A percentile compares a stretch with the other conserved stretches of the same genome.
These are phyloP conservation scores for Nemania sp. DNA, from an alignment of 2,329 filamentous ascomycete genomes.

Conservation along the genomic window DNA sequence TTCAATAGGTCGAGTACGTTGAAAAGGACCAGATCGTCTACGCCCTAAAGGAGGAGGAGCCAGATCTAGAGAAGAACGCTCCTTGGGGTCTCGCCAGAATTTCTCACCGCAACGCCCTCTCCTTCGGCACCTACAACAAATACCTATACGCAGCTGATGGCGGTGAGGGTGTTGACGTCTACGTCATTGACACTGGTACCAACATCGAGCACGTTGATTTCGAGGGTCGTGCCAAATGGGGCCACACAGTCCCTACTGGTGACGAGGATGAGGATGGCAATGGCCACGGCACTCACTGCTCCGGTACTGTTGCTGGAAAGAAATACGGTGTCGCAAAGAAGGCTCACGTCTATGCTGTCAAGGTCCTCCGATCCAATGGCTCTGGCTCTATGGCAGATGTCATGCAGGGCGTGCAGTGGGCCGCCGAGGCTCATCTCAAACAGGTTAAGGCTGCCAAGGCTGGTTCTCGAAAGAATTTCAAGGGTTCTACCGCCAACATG, in stretches of 20 bases:
- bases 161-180: conserved; percentile 98
- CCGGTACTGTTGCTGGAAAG: conserved; percentile 95
- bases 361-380: conserved; percentile 97
- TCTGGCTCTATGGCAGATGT: conserved; percentile 99
- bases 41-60: conserved; percentile 70
- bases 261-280: conserved; percentile 95
- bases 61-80: conserved; percentile 82
- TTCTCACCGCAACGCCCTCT: conserved; percentile 89
- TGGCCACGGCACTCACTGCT: conserved; percentile 99
- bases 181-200: conserved; percentile 98
- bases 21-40: conserved; percentile 95
- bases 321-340: conserved; percentile 99
- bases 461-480: conserved; percentile 95
- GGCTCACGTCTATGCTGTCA: conserved; percentile 95
- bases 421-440: conserved; percentile 81
- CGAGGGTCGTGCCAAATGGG: conserved; percentile 94
- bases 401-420: conserved; percentile 97
- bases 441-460: conserved; percentile 83
- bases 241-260: conserved; percentile 89
- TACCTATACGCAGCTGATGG: conserved; percentile 92
- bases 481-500: conserved; percentile 99
- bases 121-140: conserved; percentile 96
- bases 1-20: conserved; percentile 87
- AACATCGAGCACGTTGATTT: conserved; percentile 96
- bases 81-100: conserved; percentile 99